These are phyloP conservation scores for Kregervanrija fluxuum DNA, from an alignment of 805 yeast genomes.

Conservation along the genomic window DNA sequence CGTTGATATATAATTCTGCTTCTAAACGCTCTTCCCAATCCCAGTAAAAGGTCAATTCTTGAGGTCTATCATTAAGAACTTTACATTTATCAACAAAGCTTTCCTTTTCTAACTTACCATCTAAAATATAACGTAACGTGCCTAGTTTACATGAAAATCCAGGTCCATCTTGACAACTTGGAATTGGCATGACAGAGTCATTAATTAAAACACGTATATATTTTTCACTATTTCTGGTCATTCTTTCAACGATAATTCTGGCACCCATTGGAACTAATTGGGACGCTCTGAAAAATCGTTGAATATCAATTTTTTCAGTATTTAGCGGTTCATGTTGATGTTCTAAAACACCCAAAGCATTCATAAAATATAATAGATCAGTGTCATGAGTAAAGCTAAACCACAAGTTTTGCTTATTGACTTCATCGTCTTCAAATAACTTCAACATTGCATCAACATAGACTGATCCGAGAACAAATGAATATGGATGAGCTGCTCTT, in stretches of 20 bases:
- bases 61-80: conserved; percentile 12
- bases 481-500: conserved; percentile 49
- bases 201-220: conserved; percentile 43
- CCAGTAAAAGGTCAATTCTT: conserved; percentile 21
- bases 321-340: conserved; percentile 33
- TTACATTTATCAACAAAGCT: conserved; percentile 30
- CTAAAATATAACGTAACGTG: not conserved
- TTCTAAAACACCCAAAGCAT: conserved; percentile 51
- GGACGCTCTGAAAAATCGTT: conserved; percentile 33
- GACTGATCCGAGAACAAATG: conserved; percentile 55
- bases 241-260: conserved; percentile 42
- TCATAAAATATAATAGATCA: conserved; percentile 50
- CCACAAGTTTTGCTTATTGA: conserved; percentile 36
- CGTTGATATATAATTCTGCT: not conserved
- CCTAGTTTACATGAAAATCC: conserved; percentile 41
- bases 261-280: conserved; percentile 56
- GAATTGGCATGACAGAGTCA: conserved; percentile 48
- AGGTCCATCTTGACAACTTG: conserved; percentile 42
- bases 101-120: conserved; percentile 9
- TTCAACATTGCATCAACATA: conserved; percentile 40
- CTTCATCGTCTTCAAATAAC: conserved; percentile 17
- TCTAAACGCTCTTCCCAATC: conserved; percentile 14
- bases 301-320: conserved; percentile 35
- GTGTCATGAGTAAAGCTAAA: conserved; percentile 60
- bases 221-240: conserved; percentile 14